Evolutionary conservation across 208 protist species (phyloP), one percentile per base, ranked within the genome.

Genomic region (Trypanosoma conorhini): DNA sequence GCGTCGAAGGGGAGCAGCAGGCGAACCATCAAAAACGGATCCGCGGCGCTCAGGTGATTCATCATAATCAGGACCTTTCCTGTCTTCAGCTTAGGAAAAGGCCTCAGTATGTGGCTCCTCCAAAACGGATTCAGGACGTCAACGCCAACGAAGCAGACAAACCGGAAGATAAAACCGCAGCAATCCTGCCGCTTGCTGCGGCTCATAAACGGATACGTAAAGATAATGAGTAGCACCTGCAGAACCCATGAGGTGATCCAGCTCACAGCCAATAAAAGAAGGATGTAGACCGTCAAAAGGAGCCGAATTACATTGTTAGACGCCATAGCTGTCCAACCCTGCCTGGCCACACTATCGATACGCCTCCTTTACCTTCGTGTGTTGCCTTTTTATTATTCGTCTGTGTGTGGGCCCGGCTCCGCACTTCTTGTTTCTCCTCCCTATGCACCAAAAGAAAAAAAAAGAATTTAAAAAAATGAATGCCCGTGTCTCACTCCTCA

Each of bases 51-150:
- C 38, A 91, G 74, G 73, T 96, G 91, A 72, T 96, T 96, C 72
- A 96, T 86, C 86, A 93, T 91, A 5, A 96, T 31, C 62, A 96
- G 82, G 17, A 91, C 70, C 73, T 90, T 90, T 66, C 83, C 82
- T 38, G 46, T 83, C 55, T 85, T 69, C 31, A 81, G 68, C 56
- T 86, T 68, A 17, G 87, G 91, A 50, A 92, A 91, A 38, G 81
- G 82, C 67, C 87, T 86, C 22, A 88, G 81, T 12, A 89, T 82
- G 60, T 85, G 74, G 50, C 81, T 76, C 67, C 70, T 80, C 88
- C 91, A 96, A 62, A 96, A 89, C 15, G 91, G 91, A 78, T 96
- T 96, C 31, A 93, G 56, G 3, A 86, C 17, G 64, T 89, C 87
- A 70, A 86, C 83, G 42, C 67, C 67, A 12, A 88, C 60, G 54